Evolutionary conservation across 306 rosid species (phyloP).

Genomic region (Fagus crenata): DNA sequence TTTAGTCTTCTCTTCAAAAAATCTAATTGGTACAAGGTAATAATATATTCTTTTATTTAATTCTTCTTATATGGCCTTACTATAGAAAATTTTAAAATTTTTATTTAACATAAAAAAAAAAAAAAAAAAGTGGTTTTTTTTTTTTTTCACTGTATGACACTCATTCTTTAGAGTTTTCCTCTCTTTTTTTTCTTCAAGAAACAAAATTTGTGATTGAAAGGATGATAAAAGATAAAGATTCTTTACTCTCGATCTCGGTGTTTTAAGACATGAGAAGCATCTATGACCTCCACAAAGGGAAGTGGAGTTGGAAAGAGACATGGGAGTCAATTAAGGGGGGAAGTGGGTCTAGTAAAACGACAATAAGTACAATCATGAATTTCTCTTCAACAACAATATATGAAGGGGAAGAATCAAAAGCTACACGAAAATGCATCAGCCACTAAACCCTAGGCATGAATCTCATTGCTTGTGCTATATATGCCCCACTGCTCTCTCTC

Average conservation of each 20-base stretch:
- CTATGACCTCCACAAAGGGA: slow-evolving; percentile 21
- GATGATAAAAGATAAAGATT: neutral
- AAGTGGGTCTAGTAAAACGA: slow-evolving; percentile 26
- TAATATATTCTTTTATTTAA: too few species aligned
- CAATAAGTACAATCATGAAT: slow-evolving; percentile 26
- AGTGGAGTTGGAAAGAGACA: slow-evolving; percentile 38
- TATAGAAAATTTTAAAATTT: too few species aligned
- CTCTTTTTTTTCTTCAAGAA: neutral
- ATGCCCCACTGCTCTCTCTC: neutral
- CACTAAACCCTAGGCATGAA: neutral
- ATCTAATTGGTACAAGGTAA: too few species aligned
- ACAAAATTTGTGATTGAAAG: neutral
- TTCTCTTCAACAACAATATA: slow-evolving; percentile 5
- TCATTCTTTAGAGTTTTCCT: too few species aligned
- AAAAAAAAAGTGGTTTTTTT: too few species aligned
- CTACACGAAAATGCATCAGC: neutral
- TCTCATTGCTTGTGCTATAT: slow-evolving; percentile 8
- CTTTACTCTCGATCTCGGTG: neutral
- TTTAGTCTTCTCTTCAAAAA: too few species aligned
- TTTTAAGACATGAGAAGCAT: slow-evolving; percentile 30
- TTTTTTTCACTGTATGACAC: too few species aligned
- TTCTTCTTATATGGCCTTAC: too few species aligned
- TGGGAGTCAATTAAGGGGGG: slow-evolving; percentile 9
- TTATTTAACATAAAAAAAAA: too few species aligned
- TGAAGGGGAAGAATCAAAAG: slow-evolving; percentile 17